Percentiles rank a stretch among this genome's conserved stretches.
Evolutionary conservation across 2,329 filamentous ascomycete genomes (phyloP).

Genomic region (Sporothrix mexicana): DNA sequence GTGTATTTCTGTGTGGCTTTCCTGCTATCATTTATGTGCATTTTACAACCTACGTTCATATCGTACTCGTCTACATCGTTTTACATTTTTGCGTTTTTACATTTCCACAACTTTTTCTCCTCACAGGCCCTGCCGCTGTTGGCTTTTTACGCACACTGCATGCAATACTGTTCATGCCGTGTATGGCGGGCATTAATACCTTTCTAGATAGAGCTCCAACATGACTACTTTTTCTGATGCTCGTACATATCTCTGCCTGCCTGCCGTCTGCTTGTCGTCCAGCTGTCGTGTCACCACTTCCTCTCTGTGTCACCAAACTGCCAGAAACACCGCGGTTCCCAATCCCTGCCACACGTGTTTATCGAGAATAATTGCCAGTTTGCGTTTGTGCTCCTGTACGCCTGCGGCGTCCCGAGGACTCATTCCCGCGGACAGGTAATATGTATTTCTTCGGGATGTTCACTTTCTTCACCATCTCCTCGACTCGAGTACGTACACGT

Average conservation of each 20-base stretch:
- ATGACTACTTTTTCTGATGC: neutral
- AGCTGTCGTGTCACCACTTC: neutral
- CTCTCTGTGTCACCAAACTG: neutral
- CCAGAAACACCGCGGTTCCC: neutral
- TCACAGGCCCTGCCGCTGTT: conserved; percentile 16
- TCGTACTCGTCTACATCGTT: neutral
- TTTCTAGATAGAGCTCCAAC: conserved; percentile 21
- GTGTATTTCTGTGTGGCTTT: conserved; percentile 3
- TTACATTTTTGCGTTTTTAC: neutral
- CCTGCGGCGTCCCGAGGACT: neutral
- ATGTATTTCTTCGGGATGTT: too few species aligned
- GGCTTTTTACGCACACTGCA: neutral
- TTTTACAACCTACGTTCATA: neutral
- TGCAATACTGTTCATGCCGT: neutral
- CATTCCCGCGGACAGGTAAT: neutral
- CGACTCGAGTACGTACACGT: too few species aligned
- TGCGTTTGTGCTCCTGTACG: neutral
- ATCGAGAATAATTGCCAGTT: neutral
- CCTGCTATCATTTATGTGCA: neutral
- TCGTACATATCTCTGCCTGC: neutral
- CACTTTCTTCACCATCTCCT: too few species aligned
- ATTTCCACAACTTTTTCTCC: neutral
- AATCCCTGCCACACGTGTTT: conserved; percentile 25
- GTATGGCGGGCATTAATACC: conserved; percentile 15
- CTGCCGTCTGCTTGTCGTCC: neutral